Base-by-base conservation (phyloP, 768 basidiomycete species). In the Tulasnella sp. region DNA sequence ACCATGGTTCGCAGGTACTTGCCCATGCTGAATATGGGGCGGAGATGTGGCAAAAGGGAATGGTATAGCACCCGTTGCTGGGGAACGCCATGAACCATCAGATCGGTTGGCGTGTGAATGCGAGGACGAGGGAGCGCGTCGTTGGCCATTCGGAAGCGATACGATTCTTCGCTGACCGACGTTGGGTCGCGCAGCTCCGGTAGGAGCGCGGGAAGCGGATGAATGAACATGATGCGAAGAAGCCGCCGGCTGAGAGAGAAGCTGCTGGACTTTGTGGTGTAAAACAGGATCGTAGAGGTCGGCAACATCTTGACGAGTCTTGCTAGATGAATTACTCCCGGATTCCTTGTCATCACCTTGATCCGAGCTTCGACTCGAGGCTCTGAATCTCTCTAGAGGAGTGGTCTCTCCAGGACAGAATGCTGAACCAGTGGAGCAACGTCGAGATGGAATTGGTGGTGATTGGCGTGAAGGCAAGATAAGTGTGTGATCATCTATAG, bases 11-110 rank as follows among this genome's bases (percentile, higher is more conserved):
- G 10, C 19, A 49, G 32, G 55, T 56, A 60, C 27, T 67, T 64
- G 32, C 61, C 63, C 22, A 58, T 61, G 53, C 59, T 64, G 42
- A 59, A 54, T 45, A 60, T 64, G 27, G 58, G 58, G 13, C 61
- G 62, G 35, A 60, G 60, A 5, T 55, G 42, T 29, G 3, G 20
- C 25, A 16, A 28, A 22, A 19, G 27, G 9, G 27, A 37, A n/a
- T 32, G 22, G 34, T 10, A 4, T 15, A n/a, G 47, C 47, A 37
- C 9, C 5, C 45, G 42, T 15, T 12, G 34, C 12, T 35, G 34
- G 34, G 34, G 12, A 16, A 35, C 16, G 34, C 34, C 12, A 16
- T 35, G 34, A 35, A 16, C 39, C 19, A 40, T 16, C 10, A 40
- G 39, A 16, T 6, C 27, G n/a, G 27, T 16, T 20, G 24, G 5